These are phyloP conservation scores for Macrotyloma uniflorum DNA, from an alignment of 306 rosid species.

Conservation along the genomic window DNA sequence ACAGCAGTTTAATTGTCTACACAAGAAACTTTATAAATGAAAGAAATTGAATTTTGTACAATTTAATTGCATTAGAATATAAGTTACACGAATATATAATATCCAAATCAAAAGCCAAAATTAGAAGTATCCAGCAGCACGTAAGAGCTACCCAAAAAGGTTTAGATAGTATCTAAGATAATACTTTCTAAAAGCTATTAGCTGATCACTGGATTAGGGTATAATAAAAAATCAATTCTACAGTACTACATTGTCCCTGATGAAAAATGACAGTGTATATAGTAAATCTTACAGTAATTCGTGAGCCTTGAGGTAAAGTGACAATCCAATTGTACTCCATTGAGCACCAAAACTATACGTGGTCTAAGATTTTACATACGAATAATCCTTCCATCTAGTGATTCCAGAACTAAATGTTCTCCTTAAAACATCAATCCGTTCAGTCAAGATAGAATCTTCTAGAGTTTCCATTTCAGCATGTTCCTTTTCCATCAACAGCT, in stretches of 20 bases:
- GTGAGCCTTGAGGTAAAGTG: slow-evolving; percentile 21
- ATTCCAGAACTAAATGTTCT: slow-evolving; percentile 61
- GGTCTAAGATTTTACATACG: slow-evolving; percentile 58
- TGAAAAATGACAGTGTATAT: background rate
- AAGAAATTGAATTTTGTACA: background rate
- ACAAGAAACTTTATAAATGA: background rate
- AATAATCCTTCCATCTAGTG: slow-evolving; percentile 81
- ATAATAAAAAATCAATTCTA: background rate
- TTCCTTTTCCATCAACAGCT: slow-evolving; percentile 76
- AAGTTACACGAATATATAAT: background rate
- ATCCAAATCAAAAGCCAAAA: background rate
- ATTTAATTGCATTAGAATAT: background rate
- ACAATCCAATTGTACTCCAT: slow-evolving; percentile 13
- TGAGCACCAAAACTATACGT: slow-evolving; percentile 29
- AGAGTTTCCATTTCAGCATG: slow-evolving; percentile 61
- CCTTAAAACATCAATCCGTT: slow-evolving; percentile 65
- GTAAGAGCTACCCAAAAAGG: background rate
- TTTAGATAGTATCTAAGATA: background rate
- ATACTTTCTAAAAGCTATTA: slow-evolving; percentile 4
- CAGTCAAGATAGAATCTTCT: slow-evolving; percentile 61
- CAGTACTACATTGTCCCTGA: slow-evolving; percentile 15
- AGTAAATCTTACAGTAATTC: slow-evolving; percentile 1
- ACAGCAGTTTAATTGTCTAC: background rate
- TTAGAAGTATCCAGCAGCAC: background rate
- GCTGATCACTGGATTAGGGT: background rate